These are phyloP conservation scores for Immersiporthe knoxdaviesiana DNA, from an alignment of 2,329 filamentous ascomycete genomes.

Conservation along the genomic window DNA sequence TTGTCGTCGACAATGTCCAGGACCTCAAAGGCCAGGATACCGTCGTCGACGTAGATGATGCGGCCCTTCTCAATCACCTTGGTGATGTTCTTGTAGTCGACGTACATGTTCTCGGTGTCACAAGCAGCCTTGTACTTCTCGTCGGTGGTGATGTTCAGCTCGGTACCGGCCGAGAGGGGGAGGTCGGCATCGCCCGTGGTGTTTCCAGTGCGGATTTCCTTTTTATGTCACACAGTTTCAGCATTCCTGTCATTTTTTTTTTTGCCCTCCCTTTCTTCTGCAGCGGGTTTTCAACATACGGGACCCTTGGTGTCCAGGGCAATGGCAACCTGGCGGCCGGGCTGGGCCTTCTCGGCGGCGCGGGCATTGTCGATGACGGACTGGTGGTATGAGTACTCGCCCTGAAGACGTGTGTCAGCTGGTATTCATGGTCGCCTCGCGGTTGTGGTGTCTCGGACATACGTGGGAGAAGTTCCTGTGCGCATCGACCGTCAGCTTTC, in stretches of 20 bases:
- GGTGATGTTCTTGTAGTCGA: slow-evolving; percentile 99
- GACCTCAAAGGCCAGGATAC: slow-evolving; percentile 95
- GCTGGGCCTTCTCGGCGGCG: slow-evolving; percentile 75
- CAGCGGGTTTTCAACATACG: slow-evolving; percentile 33
- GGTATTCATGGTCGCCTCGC: neutral
- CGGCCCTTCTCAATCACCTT: slow-evolving; percentile 92
- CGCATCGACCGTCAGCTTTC: slow-evolving; percentile 14
- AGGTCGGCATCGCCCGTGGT: slow-evolving; percentile 72
- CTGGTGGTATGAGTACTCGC: slow-evolving; percentile 92
- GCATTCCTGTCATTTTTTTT: neutral
- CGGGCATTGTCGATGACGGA: slow-evolving; percentile 96
- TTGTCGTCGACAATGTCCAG: slow-evolving; percentile 84
- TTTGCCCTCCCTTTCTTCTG: neutral
- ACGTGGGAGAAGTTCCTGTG: slow-evolving; percentile 31
- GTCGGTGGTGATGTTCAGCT: slow-evolving; percentile 97
- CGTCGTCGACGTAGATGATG: slow-evolving; percentile 97
- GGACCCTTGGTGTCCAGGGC: slow-evolving; percentile 77
- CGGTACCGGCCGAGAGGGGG: slow-evolving; percentile 78
- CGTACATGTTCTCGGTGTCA: slow-evolving; percentile 94
- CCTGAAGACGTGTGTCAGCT: slow-evolving; percentile 46
- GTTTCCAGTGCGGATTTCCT: slow-evolving; percentile 54
- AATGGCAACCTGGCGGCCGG: slow-evolving; percentile 90
- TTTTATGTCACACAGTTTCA: slow-evolving; percentile 10
- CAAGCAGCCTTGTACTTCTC: slow-evolving; percentile 84
- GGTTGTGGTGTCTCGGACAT: slow-evolving; percentile 18